These are phyloP conservation scores for Neltuma alba DNA, from an alignment of 306 rosid genomes.

Conservation along the genomic window DNA sequence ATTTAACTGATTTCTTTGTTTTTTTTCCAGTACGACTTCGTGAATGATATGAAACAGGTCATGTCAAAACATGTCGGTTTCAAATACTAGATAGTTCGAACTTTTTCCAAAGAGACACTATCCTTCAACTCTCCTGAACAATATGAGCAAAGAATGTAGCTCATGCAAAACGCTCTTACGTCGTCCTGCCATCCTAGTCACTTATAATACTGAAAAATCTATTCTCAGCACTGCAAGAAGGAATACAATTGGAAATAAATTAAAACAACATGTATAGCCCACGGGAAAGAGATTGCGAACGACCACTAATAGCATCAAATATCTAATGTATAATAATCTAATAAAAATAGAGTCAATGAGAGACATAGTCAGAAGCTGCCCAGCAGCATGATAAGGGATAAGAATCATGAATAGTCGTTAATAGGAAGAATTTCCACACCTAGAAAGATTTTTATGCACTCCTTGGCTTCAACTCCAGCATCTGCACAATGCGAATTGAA, in stretches of 20 bases:
- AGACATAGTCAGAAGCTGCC: neutral
- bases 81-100: neutral
- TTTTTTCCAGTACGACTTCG: too few relatives aligned
- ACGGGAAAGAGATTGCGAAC: neutral
- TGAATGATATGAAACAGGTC: neutral
- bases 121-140: neutral
- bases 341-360: neutral
- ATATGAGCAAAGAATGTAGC: neutral
- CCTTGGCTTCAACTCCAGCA: constrained; percentile 80
- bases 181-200: neutral
- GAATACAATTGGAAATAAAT: neutral
- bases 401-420: neutral
- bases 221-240: neutral
- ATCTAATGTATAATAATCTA: neutral
- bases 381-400: neutral
- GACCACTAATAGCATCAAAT: neutral
- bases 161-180: neutral
- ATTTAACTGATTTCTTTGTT: neutral
- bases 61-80: neutral
- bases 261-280: neutral
- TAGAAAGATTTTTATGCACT: constrained; percentile 74
- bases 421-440: constrained; percentile 48
- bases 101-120: neutral
- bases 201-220: neutral
- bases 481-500: constrained; percentile 46